Conservation (phyloP, 305 asterid genomes). For the Salvia sclarea region DNA sequence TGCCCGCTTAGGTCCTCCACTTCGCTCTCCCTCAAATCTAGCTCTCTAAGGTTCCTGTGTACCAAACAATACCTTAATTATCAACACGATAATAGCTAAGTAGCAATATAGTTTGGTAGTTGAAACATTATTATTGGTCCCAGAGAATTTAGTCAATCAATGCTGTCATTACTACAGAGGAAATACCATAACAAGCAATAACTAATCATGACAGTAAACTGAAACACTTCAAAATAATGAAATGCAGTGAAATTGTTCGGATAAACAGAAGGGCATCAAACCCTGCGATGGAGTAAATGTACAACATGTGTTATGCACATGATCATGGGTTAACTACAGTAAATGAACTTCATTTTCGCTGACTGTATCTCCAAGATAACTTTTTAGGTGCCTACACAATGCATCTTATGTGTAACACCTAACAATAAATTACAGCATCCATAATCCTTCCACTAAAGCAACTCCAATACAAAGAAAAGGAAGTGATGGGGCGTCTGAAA, state of each 20-base stretch:
- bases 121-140: neutral
- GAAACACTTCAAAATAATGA: neutral
- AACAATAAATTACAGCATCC: neutral
- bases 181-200: neutral
- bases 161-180: neutral
- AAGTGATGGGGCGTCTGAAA: neutral
- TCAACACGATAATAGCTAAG: neutral
- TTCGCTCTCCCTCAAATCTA: constrained; percentile 80
- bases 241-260: neutral
- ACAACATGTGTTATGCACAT: neutral
- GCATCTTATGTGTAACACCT: neutral
- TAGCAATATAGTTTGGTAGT: neutral
- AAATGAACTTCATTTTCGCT: neutral
- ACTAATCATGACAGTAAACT: neutral
- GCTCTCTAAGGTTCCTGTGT: constrained; percentile 68
- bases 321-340: constrained; percentile 1
- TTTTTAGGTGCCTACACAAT: neutral
- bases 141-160: neutral
- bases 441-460: constrained; percentile 2
- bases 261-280: constrained; percentile 11
- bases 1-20: constrained; percentile 83
- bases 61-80: constrained; percentile 15
- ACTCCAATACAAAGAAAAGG: neutral
- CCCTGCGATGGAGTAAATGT: neutral
- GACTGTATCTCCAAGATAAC: neutral